Conservation (phyloP, 1,139 yeast species). For the Pichia sp. region DNA sequence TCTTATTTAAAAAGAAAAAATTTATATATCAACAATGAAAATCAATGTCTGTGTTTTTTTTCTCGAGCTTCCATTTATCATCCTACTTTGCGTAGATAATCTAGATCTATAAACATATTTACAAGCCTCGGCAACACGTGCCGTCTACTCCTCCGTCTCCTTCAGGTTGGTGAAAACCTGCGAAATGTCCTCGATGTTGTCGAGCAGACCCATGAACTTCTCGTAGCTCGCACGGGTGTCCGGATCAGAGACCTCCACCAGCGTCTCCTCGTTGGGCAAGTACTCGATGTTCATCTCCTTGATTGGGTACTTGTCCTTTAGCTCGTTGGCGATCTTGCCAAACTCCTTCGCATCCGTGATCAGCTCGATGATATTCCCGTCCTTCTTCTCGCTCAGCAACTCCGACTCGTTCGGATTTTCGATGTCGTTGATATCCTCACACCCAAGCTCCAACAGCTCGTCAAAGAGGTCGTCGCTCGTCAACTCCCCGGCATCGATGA, state of each 20-base stretch:
- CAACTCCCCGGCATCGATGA: constrained; percentile 38
- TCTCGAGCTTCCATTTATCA: no score
- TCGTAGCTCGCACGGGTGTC: constrained; percentile 49
- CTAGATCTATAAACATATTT: no score
- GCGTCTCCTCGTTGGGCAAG: constrained; percentile 58
- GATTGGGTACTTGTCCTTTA: constrained; percentile 57
- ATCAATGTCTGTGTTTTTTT: not conserved
- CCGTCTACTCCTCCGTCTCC: not conserved
- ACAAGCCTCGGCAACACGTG: not conserved
- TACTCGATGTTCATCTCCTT: constrained; percentile 69
- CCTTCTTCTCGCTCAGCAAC: constrained; percentile 10
- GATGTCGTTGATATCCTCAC: constrained; percentile 66
- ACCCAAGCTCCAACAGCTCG: constrained; percentile 71
- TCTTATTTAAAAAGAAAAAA: not conserved
- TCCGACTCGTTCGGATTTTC: constrained; percentile 26
- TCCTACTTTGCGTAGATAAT: no score
- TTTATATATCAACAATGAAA: not conserved
- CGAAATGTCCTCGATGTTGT: constrained; percentile 75
- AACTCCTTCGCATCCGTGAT: constrained; percentile 62
- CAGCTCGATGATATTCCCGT: constrained; percentile 32
- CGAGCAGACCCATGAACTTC: constrained; percentile 58
- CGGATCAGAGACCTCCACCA: constrained; percentile 50
- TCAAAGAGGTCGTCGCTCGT: constrained; percentile 49
- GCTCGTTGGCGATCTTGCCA: constrained; percentile 53
- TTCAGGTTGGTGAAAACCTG: constrained; percentile 62